Percentiles rank a stretch among this genome's conserved stretches.
These are phyloP conservation scores for Ophidiomyces ophidiicola DNA, from an alignment of 2,329 filamentous ascomycete genomes.

Conservation along the genomic window DNA sequence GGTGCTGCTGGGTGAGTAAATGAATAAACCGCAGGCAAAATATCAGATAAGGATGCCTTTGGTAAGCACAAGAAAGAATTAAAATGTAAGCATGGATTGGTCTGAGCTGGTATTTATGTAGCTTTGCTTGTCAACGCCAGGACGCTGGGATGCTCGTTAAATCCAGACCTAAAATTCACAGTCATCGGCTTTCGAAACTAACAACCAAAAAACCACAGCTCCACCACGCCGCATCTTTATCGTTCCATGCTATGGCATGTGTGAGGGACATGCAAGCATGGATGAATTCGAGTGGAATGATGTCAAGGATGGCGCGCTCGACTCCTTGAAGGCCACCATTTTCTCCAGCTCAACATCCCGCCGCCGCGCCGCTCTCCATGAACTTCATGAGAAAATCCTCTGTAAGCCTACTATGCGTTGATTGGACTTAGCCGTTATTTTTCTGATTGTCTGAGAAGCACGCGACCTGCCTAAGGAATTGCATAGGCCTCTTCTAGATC, in stretches of 20 bases:
- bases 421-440: neutral
- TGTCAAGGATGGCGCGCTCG: conserved; percentile 32
- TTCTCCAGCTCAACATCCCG: conserved; percentile 34
- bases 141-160: no score
- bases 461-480: conserved; percentile 24
- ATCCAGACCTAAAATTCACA: no score
- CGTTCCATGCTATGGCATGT: conserved; percentile 21
- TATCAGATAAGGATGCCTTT: neutral
- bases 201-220: neutral
- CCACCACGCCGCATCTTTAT: conserved; percentile 1
- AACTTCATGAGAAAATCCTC: conserved; percentile 34
- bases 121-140: no score
- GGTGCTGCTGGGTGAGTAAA: neutral
- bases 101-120: neutral
- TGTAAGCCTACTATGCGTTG: conserved; percentile 21
- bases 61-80: neutral
- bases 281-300: conserved; percentile 35
- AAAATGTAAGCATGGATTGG: neutral
- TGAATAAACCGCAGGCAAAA: neutral
- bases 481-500: conserved; percentile 45
- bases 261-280: conserved; percentile 27
- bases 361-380: conserved; percentile 31
- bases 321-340: conserved; percentile 29
- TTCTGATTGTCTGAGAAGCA: conserved; percentile 20
- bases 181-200: conserved; percentile 1